Evolutionary conservation across 2,329 filamentous ascomycete genomes (phyloP).

Genomic region (Neodidymelliopsis sp.): DNA sequence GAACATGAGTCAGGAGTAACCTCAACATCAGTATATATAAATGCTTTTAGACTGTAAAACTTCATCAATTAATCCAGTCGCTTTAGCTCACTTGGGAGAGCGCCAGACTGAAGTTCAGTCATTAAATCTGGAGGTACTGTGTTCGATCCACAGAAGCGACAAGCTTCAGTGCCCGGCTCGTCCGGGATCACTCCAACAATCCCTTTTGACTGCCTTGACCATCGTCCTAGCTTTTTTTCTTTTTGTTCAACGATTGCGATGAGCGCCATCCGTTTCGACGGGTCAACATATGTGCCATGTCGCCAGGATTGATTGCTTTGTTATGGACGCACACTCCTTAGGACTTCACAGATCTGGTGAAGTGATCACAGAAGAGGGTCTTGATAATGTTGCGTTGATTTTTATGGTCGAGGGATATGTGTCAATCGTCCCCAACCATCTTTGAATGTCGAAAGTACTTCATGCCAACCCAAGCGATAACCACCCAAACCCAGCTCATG

Average conservation of each 20-base stretch:
- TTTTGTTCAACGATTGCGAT: not conserved
- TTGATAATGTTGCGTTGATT: not conserved
- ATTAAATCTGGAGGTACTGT: conserved; percentile 41
- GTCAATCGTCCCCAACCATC: conserved; percentile 70
- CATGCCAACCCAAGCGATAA: conserved; percentile 98
- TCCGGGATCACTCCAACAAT: conserved; percentile 11
- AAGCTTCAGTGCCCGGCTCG: conserved; percentile 18
- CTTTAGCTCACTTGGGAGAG: conserved; percentile 44
- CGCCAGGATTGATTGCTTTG: too few species aligned
- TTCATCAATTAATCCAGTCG: conserved; percentile 25
- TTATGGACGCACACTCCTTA: too few species aligned
- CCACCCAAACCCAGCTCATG: conserved; percentile 99
- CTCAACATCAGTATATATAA: too few species aligned
- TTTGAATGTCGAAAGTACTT: conserved; percentile 99
- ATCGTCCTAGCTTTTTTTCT: too few species aligned
- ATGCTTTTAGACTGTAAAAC: too few species aligned
- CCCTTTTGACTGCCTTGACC: too few species aligned
- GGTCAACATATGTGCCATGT: too few species aligned
- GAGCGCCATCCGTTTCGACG: not conserved
- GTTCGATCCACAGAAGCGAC: conserved; percentile 25
- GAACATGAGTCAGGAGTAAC: not conserved
- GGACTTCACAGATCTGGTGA: too few species aligned
- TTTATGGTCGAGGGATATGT: not conserved
- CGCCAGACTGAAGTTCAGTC: conserved; percentile 43
- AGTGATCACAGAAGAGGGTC: too few species aligned